Evolutionary conservation across 768 basidiomycete species (phyloP).

Genomic region (Pilatotrama ljubarskyi): DNA sequence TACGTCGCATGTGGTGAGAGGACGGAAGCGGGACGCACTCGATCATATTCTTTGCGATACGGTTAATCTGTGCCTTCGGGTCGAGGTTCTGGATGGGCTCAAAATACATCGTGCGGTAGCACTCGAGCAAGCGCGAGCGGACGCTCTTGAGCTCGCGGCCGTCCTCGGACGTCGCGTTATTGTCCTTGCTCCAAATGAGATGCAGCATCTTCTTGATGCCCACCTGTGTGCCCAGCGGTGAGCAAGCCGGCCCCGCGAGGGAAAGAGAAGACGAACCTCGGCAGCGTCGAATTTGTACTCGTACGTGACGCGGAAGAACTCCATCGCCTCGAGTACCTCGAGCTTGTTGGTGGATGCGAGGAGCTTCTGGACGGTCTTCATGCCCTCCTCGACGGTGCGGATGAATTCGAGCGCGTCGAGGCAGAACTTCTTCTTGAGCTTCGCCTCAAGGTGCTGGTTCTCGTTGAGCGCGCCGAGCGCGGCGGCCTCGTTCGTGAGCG

Average conservation of each 20-base stretch:
- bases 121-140: conserved; percentile 83
- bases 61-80: conserved; percentile 83
- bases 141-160: conserved; percentile 85
- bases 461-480: conserved; percentile 69
- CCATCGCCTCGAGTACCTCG: conserved; percentile 82
- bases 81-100: conserved; percentile 73
- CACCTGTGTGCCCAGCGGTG: conserved; percentile 40
- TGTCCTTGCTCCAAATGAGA: conserved; percentile 96
- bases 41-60: conserved; percentile 96
- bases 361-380: conserved; percentile 71
- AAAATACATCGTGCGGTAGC: conserved; percentile 86
- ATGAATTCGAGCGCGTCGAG: conserved; percentile 86
- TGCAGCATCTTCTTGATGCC: conserved; percentile 98
- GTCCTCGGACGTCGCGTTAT: conserved; percentile 71
- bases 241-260: background rate
- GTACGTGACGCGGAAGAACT: conserved; percentile 83
- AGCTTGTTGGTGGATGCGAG: conserved; percentile 85
- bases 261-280: conserved; percentile 47
- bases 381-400: conserved; percentile 60
- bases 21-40: conserved; percentile 74
- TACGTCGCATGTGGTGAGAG: background rate
- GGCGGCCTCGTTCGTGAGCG: conserved; percentile 69
- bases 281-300: conserved; percentile 82
- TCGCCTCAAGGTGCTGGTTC: conserved; percentile 62
- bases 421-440: conserved; percentile 83